phyloP scores from a whole-genome alignment of 2,329 filamentous ascomycete species.

The Epicoccum nigrum region DNA sequence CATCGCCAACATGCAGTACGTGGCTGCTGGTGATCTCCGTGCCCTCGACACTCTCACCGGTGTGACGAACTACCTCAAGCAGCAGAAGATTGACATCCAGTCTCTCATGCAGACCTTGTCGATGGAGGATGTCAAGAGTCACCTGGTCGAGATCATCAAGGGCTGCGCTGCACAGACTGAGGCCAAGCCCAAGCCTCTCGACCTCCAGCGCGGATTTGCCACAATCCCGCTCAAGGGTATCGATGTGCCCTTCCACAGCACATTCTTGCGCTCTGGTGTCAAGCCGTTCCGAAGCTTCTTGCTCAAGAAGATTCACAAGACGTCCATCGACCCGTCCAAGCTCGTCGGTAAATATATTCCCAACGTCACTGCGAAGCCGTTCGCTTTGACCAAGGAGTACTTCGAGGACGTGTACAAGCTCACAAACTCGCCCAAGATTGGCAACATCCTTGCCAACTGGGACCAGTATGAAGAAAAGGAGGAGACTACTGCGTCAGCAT shows the following conservation, averaged over 20 bases:
- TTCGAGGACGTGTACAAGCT: constrained; percentile 98
- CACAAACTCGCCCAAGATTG: constrained; percentile 81
- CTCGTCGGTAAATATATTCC: constrained; percentile 98
- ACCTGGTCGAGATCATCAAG: constrained; percentile 88
- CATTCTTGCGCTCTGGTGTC: constrained; percentile 95
- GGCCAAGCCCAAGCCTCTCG: constrained; percentile 84
- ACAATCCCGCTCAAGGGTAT: constrained; percentile 97
- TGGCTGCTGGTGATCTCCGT: constrained; percentile 69
- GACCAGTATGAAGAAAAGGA: constrained; percentile 57
- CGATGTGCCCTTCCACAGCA: constrained; percentile 98
- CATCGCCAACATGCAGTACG: constrained; percentile 73
- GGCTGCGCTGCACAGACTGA: constrained; percentile 86
- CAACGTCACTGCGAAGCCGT: constrained; percentile 95
- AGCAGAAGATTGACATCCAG: constrained; percentile 96
- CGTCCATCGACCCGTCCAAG: constrained; percentile 95
- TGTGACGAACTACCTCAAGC: constrained; percentile 93
- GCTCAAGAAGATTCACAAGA: constrained; percentile 99
- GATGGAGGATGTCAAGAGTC: constrained; percentile 88
- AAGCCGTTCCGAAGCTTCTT: constrained; percentile 99
- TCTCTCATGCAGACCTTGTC: constrained; percentile 84
- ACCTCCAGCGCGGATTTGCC: constrained; percentile 92
- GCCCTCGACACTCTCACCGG: constrained; percentile 72
- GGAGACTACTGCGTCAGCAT: constrained; percentile 31
- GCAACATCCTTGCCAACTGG: constrained; percentile 79
- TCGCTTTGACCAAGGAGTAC: constrained; percentile 96